phyloP scores from a whole-genome alignment of 768 basidiomycete genomes.

The Auriscalpium orientale region DNA sequence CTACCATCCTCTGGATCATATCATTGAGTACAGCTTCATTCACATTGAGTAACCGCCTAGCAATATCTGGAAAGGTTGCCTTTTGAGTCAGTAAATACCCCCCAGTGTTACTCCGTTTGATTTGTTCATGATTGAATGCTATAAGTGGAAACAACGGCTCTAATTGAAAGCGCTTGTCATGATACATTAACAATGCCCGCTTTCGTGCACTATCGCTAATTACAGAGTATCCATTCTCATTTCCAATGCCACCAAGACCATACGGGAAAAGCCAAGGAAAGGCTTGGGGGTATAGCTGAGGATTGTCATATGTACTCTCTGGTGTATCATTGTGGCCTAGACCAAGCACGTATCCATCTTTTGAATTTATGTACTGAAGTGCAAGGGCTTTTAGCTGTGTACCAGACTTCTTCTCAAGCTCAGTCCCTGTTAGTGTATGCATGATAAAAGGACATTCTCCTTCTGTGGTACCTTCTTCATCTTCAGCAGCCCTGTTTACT shows the following conservation, averaged over 20 bases:
- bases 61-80: conserved; percentile 5
- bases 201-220: conserved; percentile 24
- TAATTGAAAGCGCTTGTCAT: conserved; percentile 33
- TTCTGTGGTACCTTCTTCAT: conserved; percentile 20
- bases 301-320: conserved; percentile 28
- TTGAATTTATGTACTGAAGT: conserved; percentile 19
- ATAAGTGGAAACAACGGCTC: conserved; percentile 31
- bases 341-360: conserved; percentile 20
- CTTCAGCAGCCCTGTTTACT: conserved; percentile 19
- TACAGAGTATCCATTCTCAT: neutral
- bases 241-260: conserved; percentile 29
- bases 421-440: conserved; percentile 26
- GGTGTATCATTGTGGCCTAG: conserved; percentile 21
- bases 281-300: conserved; percentile 28
- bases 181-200: conserved; percentile 26
- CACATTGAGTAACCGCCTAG: neutral
- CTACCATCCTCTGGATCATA: neutral
- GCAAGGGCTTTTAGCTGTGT: conserved; percentile 17
- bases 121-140: conserved; percentile 33
- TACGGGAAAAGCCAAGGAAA: conserved; percentile 38
- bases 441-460: conserved; percentile 32
- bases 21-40: neutral
- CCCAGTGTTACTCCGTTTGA: conserved; percentile 20
- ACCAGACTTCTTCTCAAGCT: conserved; percentile 5
- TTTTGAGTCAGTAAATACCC: conserved; percentile 17